Evolutionary conservation across 768 basidiomycete genomes (phyloP).

Genomic region (Strobilomyces echinocephalus): DNA sequence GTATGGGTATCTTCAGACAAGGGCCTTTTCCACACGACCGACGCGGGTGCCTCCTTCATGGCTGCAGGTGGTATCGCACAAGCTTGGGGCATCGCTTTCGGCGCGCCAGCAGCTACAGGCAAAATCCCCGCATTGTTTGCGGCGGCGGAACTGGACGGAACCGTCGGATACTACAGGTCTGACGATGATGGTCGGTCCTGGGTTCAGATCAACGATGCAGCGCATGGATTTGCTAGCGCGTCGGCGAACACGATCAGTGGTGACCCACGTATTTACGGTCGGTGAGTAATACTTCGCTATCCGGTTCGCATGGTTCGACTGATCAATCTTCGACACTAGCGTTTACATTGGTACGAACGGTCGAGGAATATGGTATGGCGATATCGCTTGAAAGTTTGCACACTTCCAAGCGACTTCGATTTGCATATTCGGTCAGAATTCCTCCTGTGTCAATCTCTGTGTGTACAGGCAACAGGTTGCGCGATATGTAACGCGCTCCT

Average conservation of each 20-base stretch:
- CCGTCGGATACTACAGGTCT: constrained; percentile 38
- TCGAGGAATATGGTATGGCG: constrained; percentile 10
- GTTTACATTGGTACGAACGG: constrained; percentile 14
- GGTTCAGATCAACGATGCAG: constrained; percentile 55
- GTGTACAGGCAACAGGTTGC: too few relatives aligned
- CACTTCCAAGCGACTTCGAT: too few relatives aligned
- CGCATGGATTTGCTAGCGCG: constrained; percentile 54
- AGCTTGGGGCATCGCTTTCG: constrained; percentile 6
- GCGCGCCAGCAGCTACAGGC: background rate
- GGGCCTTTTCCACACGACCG: constrained; percentile 5
- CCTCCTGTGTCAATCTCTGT: too few relatives aligned
- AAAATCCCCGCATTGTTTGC: constrained; percentile 6
- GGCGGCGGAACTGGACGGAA: background rate
- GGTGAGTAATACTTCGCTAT: constrained; percentile 1
- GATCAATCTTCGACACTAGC: background rate
- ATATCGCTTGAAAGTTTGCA: background rate
- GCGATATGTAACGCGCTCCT: too few relatives aligned
- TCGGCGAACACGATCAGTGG: constrained; percentile 44
- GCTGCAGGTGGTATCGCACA: background rate
- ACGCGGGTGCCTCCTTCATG: background rate
- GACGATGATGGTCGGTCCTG: constrained; percentile 54
- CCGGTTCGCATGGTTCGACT: background rate
- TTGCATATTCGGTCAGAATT: too few relatives aligned
- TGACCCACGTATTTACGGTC: constrained; percentile 11
- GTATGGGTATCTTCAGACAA: constrained; percentile 11